Evolutionary conservation across 192 early-diverging fungal genomes (phyloP).

Genomic region (Entomortierella chlamydospora): DNA sequence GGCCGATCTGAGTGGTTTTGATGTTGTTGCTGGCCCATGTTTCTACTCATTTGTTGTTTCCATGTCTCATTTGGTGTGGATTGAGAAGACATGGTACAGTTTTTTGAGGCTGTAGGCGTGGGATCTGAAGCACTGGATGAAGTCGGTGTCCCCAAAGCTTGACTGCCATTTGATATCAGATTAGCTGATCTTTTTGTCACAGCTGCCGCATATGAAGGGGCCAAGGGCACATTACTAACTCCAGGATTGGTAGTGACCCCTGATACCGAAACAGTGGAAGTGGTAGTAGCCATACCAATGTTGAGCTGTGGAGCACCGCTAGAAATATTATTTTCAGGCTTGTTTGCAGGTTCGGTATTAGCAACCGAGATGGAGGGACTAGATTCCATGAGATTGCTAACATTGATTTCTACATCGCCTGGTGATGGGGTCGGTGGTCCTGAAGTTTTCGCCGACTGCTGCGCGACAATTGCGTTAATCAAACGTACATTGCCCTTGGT

Average conservation of each 20-base stretch:
- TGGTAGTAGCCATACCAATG: conserved; percentile 1
- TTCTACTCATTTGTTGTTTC: too few species aligned
- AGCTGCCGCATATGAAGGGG: conserved; percentile 20
- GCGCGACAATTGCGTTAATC: too few species aligned
- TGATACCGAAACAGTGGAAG: too few species aligned
- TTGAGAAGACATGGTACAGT: too few species aligned
- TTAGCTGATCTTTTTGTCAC: conserved; percentile 2
- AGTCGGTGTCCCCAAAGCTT: not conserved
- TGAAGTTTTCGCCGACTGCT: not conserved
- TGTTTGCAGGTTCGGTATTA: too few species aligned
- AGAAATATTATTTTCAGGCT: too few species aligned
- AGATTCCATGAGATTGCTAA: too few species aligned
- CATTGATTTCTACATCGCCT: not conserved
- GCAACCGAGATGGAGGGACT: not conserved
- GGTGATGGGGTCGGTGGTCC: not conserved
- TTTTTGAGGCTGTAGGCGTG: not conserved
- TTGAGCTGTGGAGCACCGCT: too few species aligned
- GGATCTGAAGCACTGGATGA: not conserved
- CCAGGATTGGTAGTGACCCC: not conserved
- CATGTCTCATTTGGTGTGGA: too few species aligned
- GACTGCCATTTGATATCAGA: not conserved
- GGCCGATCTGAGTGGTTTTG: too few species aligned
- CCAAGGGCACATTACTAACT: not conserved
- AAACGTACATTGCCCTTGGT: too few species aligned
- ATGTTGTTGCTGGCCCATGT: too few species aligned